These are phyloP conservation scores for Microthyrium microscopicum DNA, from an alignment of 2,329 filamentous ascomycete species.

Conservation along the genomic window DNA sequence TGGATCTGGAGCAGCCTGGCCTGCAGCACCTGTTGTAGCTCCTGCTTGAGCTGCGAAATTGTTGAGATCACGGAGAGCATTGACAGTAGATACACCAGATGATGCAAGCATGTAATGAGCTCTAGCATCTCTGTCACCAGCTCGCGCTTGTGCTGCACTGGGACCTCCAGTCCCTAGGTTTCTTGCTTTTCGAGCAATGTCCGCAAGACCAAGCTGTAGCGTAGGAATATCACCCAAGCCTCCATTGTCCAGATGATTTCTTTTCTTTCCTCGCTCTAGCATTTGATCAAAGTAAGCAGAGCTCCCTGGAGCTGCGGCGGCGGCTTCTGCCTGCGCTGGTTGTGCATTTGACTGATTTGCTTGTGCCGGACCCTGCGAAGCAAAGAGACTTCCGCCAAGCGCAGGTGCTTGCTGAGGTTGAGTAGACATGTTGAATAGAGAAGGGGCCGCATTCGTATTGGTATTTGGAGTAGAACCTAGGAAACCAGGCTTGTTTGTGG, in stretches of 20 bases:
- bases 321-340: conserved; percentile 8
- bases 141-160: conserved; percentile 29
- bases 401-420: conserved; percentile 2
- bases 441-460: neutral
- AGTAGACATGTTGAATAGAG: neutral
- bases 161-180: conserved; percentile 62
- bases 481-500: too few species aligned
- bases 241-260: conserved; percentile 47
- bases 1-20: conserved; percentile 27
- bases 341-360: conserved; percentile 12
- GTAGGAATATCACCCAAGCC: conserved; percentile 65
- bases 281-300: conserved; percentile 49
- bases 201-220: conserved; percentile 78
- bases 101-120: conserved; percentile 79
- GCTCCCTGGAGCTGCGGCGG: conserved; percentile 19
- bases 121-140: conserved; percentile 36
- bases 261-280: conserved; percentile 47
- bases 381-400: conserved; percentile 9
- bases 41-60: conserved; percentile 53
- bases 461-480: neutral
- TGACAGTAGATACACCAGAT: conserved; percentile 77
- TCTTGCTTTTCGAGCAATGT: conserved; percentile 62
- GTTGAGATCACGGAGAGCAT: conserved; percentile 73
- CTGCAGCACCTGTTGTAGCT: conserved; percentile 28
- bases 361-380: conserved; percentile 10